A percentile compares a stretch with the other conserved stretches of the same genome.
phyloP scores from a whole-genome alignment of 2,329 filamentous ascomycete species.

The Verticillium zaregamsianum region DNA sequence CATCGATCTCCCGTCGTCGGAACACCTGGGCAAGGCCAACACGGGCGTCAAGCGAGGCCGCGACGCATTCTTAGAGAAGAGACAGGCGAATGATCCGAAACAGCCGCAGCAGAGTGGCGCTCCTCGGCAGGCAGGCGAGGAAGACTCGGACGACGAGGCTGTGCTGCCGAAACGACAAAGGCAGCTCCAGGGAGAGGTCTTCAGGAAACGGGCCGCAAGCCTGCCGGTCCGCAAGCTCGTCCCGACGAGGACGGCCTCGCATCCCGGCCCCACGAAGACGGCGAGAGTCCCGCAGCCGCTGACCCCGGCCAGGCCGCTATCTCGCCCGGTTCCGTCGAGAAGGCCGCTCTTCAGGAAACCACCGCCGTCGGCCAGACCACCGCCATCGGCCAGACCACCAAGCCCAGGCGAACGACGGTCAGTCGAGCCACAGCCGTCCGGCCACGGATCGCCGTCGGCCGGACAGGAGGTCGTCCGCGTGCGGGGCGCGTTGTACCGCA shows the following conservation, averaged over 20 bases:
- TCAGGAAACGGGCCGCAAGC: neutral
- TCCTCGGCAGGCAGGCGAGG: no score
- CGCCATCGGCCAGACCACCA: neutral
- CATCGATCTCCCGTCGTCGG: neutral
- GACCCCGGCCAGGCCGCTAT: neutral
- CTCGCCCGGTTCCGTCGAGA: neutral
- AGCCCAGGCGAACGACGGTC: neutral
- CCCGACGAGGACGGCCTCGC: neutral
- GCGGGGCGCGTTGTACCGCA: neutral
- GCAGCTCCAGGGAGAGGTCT: neutral
- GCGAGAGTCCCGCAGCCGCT: neutral
- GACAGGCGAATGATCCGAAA: no score
- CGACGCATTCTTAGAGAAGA: neutral
- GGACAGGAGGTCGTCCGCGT: neutral
- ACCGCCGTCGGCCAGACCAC: neutral
- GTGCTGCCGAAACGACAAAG: neutral
- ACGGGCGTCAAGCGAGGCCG: neutral
- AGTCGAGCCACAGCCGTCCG: neutral
- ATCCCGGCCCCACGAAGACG: neutral
- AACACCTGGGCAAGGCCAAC: neutral
- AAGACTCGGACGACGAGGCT: no score
- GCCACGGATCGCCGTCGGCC: neutral
- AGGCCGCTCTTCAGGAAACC: neutral
- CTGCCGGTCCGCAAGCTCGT: neutral
- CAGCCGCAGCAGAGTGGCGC: no score